phyloP scores from a whole-genome alignment of 768 basidiomycete species.

The Suillus sp. region DNA sequence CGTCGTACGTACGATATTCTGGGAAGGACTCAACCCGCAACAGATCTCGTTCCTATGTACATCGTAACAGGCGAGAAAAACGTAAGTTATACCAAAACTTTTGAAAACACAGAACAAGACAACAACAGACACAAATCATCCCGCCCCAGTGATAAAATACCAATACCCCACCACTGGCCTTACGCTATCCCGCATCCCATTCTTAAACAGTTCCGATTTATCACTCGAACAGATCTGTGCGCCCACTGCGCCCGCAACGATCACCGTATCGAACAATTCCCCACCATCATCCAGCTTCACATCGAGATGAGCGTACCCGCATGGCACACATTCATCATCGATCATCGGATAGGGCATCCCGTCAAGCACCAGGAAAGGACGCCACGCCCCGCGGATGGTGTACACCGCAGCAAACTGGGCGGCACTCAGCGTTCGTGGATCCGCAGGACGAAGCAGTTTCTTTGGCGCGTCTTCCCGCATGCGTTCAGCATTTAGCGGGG shows the following conservation, averaged over 20 bases:
- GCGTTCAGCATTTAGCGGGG: conserved; percentile 33
- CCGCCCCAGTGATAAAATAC: conserved; percentile 21
- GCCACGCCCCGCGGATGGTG: conserved; percentile 23
- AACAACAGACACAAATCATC: not conserved
- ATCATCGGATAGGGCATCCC: conserved; percentile 35
- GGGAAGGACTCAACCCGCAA: no score
- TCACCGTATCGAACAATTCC: conserved; percentile 25
- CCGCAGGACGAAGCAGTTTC: conserved; percentile 33
- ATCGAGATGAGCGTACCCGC: conserved; percentile 32
- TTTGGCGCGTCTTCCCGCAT: conserved; percentile 34
- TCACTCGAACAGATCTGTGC: conserved; percentile 35
- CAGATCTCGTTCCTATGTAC: not conserved
- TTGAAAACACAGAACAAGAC: not conserved
- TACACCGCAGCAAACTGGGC: conserved; percentile 35
- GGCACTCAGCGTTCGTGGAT: conserved; percentile 28
- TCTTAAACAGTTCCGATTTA: conserved; percentile 34
- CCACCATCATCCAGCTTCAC: conserved; percentile 34
- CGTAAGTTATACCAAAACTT: no score
- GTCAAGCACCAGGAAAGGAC: conserved; percentile 29
- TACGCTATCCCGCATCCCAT: conserved; percentile 36
- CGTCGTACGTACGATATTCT: no score
- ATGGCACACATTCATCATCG: conserved; percentile 29
- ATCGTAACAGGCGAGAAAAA: not conserved
- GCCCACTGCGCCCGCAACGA: conserved; percentile 36
- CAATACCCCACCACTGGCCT: conserved; percentile 37